Evolutionary conservation across 2,329 filamentous ascomycete species (phyloP), one percentile per base, ranked within the genome.

Genomic region (Botrytis medusae): DNA sequence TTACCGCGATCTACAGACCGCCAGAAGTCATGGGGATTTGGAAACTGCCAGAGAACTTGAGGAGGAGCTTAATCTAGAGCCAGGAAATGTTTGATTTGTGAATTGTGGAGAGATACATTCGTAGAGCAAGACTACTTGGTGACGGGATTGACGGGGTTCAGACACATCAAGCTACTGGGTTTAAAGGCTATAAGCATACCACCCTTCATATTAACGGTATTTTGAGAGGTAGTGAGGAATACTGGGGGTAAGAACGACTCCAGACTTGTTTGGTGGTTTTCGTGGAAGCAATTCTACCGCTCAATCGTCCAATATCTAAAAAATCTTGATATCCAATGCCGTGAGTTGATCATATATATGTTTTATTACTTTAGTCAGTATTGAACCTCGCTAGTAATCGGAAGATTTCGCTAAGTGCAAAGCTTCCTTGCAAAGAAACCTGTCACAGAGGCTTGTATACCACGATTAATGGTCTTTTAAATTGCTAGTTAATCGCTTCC

Each of bases 361-460:
- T n/a, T 51, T n/a, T 1, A 14, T 51, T 51, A n/a, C 48, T 51
- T n/a, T 14, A 1, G 0, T n/a, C 5, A 2, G 10, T 14, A 51
- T n/a, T n/a, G 0, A n/a, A 2, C 10, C 10, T 6, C 10, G 0
- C 10, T 51, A 25, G 4, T 14, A 14, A 51, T 14, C 9, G 25
- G 9, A 51, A 6, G 1, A 14, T n/a, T 3, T 51, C 48, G 2
- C 10, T 51, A 25, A 14, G n/a, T 51, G 10, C 22, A 51, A 51
- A 4, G 2, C n/a, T n/a, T 51, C 0, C n/a, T 51, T 51, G 4
- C 48, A n/a, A 5, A 6, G 25, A 0, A 25, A n/a, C 4, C 3
- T 51, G 22, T 6, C 10, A 51, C 25, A 14, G 22, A 51, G 25
- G 25, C 0, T n/a, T 14, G 6, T n/a, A n/a, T 6, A 14, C 4